Percentiles rank a stretch among this genome's conserved stretches.
These are phyloP conservation scores for Huiozyma sinensis DNA, from an alignment of 805 yeast species.

Conservation along the genomic window DNA sequence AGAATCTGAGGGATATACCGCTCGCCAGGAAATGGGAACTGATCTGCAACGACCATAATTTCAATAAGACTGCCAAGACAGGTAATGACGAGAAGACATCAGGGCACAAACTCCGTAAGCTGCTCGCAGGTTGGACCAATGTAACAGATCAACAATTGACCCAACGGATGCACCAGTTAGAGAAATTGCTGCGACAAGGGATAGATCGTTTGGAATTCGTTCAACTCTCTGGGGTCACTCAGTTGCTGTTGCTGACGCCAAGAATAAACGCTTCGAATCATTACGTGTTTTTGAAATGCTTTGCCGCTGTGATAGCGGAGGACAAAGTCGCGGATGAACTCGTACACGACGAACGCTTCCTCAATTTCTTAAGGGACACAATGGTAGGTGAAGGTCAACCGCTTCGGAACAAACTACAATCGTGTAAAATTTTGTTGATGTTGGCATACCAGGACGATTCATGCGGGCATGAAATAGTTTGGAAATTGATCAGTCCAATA, in stretches of 20 bases:
- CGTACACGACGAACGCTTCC: constrained; percentile 6
- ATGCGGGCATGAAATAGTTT: constrained; percentile 16
- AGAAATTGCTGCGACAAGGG: constrained; percentile 16
- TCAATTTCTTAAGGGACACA: constrained; percentile 12
- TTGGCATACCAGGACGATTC: constrained; percentile 20
- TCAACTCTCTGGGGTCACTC: no score
- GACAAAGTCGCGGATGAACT: constrained; percentile 10
- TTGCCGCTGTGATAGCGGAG: constrained; percentile 17
- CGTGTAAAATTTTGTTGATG: constrained; percentile 18
- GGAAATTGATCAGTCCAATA: constrained; percentile 3
- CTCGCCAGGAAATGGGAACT: constrained; percentile 24
- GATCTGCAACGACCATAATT: constrained; percentile 13
- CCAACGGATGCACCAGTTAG: constrained; percentile 15
- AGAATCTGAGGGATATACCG: constrained; percentile 15
- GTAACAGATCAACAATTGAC: neutral
- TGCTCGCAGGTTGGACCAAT: no score
- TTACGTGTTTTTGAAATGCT: constrained; percentile 22
- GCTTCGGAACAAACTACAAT: constrained; percentile 12
- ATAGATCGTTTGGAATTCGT: no score
- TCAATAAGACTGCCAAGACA: neutral
- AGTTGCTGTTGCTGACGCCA: constrained; percentile 1
- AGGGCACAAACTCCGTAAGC: no score
- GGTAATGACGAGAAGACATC: no score
- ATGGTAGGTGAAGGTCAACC: constrained; percentile 6
- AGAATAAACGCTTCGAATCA: neutral